phyloP scores from a whole-genome alignment of 768 basidiomycete species.

The Rhodosporidiobolus odoratus region DNA sequence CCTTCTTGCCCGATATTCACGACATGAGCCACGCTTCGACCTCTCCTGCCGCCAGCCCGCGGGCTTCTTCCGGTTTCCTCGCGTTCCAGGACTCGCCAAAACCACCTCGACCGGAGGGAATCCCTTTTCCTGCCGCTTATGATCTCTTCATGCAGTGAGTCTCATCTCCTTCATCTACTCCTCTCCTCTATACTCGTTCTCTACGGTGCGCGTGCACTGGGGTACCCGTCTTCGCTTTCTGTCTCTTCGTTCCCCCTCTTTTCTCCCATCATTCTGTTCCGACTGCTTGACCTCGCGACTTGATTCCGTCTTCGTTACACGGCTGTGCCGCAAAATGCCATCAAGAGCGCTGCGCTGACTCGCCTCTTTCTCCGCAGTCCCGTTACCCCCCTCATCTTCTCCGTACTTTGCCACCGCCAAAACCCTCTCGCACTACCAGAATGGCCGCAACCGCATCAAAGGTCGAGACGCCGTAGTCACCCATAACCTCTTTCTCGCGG shows the following conservation, averaged over 20 bases:
- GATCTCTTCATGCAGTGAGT: slow-evolving; percentile 8
- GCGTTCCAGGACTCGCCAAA: slow-evolving; percentile 11
- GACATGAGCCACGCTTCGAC: too few species aligned
- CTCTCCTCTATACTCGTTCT: background rate
- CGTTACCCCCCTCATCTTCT: slow-evolving; percentile 37
- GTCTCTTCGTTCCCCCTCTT: too few species aligned
- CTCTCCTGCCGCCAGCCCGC: slow-evolving; percentile 3
- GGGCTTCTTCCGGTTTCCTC: background rate
- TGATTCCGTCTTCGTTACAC: too few species aligned
- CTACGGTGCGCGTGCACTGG: too few species aligned
- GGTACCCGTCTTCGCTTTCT: too few species aligned
- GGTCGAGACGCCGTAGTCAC: slow-evolving; percentile 34
- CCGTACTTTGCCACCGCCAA: slow-evolving; percentile 38
- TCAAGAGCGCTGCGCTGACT: too few species aligned
- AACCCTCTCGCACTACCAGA: slow-evolving; percentile 30
- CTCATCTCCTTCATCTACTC: background rate
- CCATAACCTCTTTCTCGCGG: slow-evolving; percentile 42
- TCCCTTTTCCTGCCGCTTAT: slow-evolving; percentile 25
- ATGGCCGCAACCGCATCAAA: slow-evolving; percentile 38
- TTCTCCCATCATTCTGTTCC: too few species aligned
- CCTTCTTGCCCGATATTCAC: too few species aligned
- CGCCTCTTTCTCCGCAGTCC: slow-evolving; percentile 14
- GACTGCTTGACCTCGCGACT: too few species aligned
- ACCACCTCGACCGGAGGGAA: slow-evolving; percentile 7
- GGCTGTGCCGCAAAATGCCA: too few species aligned